Base-by-base conservation (phyloP, 148 eudicot genomes). In the Selenicereus undatus region DNA sequence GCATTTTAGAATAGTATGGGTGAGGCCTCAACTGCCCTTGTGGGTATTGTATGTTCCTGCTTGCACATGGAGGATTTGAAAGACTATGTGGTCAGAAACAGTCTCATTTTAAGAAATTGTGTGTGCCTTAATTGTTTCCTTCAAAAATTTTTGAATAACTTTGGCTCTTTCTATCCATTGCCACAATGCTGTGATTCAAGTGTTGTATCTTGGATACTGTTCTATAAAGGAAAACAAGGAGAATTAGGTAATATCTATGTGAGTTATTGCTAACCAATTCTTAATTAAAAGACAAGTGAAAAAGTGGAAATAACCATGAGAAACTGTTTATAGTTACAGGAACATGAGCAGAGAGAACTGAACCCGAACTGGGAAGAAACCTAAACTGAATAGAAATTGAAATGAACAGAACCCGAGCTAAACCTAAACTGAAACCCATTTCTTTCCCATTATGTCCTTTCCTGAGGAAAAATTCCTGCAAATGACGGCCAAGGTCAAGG, bases 31-130 rank as follows among this genome's bases (percentile, higher is more conserved):
- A 48, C 70, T 84, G 83, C 77, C 75, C 83, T 77, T 45, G 94
- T 96, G 98, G 99, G 98, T 81, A 83, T 93, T 26, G 85, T 86
- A 78, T 96, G 99, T 88, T 92, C 97, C 87, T 96, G 99, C 84
- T 73, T 96, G 88, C 86, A 84, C 11, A 73, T 84, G 80, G 94
- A 89, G 82, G 94, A 94, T 45, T 88, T 83, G 8, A 94, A 91
- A 88, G 98, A 96, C 69, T 89, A 89, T 79, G 85, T 84, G 69
- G 91, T 89, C 88, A 89, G 88, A 27, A 91, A 86, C 82, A 87
- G 90, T 83, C 86, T 88, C 29, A 66, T 92, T 60, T 92, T 87
- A 66, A 89, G 98, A 86, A 90, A 94, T 85, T 94, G 98, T 82
- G 13, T 89, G 52, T 94, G 97, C 82, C 84, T 92, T 32, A 89